Percentiles rank a stretch among this genome's conserved stretches.
phyloP scores from a whole-genome alignment of 345 rosid genomes.

The Brassica juncea region DNA sequence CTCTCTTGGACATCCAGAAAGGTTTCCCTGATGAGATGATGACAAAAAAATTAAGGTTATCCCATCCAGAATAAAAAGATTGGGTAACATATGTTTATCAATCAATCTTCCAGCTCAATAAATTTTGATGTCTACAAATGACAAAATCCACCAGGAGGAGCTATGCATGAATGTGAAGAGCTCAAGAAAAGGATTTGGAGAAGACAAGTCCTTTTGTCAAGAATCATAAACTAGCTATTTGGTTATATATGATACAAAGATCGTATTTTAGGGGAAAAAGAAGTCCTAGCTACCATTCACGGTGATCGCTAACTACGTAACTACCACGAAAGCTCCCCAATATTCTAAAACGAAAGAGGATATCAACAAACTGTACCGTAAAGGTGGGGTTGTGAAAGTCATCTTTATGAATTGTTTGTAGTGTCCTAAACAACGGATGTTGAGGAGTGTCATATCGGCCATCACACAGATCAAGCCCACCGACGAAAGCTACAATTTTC shows the following conservation, averaged over 20 bases:
- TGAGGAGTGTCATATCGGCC: conserved; percentile 91
- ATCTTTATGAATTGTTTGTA: conserved; percentile 72
- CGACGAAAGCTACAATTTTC: conserved; percentile 88
- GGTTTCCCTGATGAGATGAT: conserved; percentile 51
- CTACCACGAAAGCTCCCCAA: conserved; percentile 11
- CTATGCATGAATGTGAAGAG: conserved; percentile 3
- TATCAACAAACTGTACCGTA: conserved; percentile 18
- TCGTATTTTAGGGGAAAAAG: neutral
- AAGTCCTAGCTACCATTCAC: conserved; percentile 8
- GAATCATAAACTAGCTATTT: neutral
- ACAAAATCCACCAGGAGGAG: neutral
- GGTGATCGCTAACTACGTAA: conserved; percentile 8
- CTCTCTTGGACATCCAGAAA: conserved; percentile 82
- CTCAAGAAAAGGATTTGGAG: neutral
- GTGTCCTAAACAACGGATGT: conserved; percentile 74
- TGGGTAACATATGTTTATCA: neutral
- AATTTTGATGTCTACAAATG: conserved; percentile 8
- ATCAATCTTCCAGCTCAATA: conserved; percentile 10
- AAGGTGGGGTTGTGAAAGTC: conserved; percentile 93
- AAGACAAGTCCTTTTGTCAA: neutral
- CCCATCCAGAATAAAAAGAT: neutral
- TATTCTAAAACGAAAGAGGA: conserved; percentile 1
- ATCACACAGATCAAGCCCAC: conserved; percentile 96
- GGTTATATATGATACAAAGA: neutral
- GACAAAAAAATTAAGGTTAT: neutral